Conservation (phyloP, 192 early-diverging fungal genomes). For the Linderina pennispora region DNA sequence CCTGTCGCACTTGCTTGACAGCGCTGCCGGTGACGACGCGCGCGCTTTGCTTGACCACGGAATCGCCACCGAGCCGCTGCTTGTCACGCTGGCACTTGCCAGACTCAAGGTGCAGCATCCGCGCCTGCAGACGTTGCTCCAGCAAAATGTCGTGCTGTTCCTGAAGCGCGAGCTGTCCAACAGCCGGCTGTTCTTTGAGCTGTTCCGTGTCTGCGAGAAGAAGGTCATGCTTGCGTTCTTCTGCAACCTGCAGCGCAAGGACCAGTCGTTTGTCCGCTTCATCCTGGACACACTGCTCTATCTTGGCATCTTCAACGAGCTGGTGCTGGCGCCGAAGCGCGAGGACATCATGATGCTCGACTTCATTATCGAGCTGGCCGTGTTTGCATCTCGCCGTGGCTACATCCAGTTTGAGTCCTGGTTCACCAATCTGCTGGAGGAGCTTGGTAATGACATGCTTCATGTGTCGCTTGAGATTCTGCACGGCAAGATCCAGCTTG, state of each 20-base stretch:
- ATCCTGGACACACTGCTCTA: constrained; percentile 38
- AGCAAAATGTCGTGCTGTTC: constrained; percentile 44
- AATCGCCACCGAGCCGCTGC: constrained; percentile 36
- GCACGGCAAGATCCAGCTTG: constrained; percentile 43
- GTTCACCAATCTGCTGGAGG: constrained; percentile 41
- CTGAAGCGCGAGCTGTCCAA: constrained; percentile 33
- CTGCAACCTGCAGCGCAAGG: constrained; percentile 46
- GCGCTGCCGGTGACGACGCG: constrained; percentile 39
- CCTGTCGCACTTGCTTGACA: constrained; percentile 40
- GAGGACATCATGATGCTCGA: constrained; percentile 48
- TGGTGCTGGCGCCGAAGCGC: constrained; percentile 38
- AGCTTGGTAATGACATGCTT: constrained; percentile 41
- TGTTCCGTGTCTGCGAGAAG: constrained; percentile 44
- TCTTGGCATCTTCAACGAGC: constrained; percentile 36
- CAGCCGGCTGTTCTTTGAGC: constrained; percentile 43
- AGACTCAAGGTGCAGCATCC: constrained; percentile 48
- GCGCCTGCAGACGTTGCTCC: constrained; percentile 42
- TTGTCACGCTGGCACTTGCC: constrained; percentile 41
- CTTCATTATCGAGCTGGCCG: constrained; percentile 46
- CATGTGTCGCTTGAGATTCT: constrained; percentile 46
- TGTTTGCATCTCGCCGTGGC: constrained; percentile 43
- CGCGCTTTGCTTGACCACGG: constrained; percentile 34
- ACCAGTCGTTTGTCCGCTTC: constrained; percentile 21
- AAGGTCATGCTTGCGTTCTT: constrained; percentile 44
- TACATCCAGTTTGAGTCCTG: constrained; percentile 45